Evolutionary conservation across 2,329 filamentous ascomycete species (phyloP).

Genomic region (Pyrenochaeta sp.): DNA sequence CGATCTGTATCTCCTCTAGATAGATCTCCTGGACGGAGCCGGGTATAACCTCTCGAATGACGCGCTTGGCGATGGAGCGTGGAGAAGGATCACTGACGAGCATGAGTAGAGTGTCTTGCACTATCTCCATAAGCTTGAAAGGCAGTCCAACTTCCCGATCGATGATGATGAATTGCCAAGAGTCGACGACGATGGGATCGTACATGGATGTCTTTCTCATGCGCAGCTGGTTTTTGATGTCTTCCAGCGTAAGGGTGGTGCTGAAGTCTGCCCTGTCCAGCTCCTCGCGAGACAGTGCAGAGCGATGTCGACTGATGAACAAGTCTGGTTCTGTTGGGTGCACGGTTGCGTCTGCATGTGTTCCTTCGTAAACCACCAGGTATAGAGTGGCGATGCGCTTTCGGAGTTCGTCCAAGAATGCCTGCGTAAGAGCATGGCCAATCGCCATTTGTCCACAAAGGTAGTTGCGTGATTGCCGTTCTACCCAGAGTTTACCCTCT

Average conservation of each 20-base stretch:
- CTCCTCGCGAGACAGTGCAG: slow-evolving; percentile 17
- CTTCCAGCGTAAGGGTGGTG: slow-evolving; percentile 29
- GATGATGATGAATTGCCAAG: slow-evolving; percentile 44
- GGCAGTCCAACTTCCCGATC: slow-evolving; percentile 32
- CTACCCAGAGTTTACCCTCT: slow-evolving; percentile 14
- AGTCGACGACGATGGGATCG: slow-evolving; percentile 39
- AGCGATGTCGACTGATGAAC: slow-evolving; percentile 31
- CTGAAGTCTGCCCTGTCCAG: slow-evolving; percentile 21
- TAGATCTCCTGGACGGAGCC: slow-evolving; percentile 30
- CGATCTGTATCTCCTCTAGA: slow-evolving; percentile 26
- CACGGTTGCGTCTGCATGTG: slow-evolving; percentile 31
- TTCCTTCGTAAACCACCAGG: slow-evolving; percentile 38
- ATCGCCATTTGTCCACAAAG: slow-evolving; percentile 42
- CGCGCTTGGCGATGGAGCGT: slow-evolving; percentile 26
- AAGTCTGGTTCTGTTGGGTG: slow-evolving; percentile 33
- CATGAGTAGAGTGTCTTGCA: slow-evolving; percentile 35
- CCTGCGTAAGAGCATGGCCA: slow-evolving; percentile 23
- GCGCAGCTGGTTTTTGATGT: slow-evolving; percentile 36
- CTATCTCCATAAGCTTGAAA: slow-evolving; percentile 35
- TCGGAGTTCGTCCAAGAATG: slow-evolving; percentile 30
- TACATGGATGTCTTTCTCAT: slow-evolving; percentile 33
- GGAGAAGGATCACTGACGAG: slow-evolving; percentile 31
- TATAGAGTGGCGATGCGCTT: slow-evolving; percentile 25
- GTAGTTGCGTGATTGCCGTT: slow-evolving; percentile 33
- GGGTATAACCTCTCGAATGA: slow-evolving; percentile 34